phyloP scores from a whole-genome alignment of 2,329 filamentous ascomycete species.

The Fusarium redolens region DNA sequence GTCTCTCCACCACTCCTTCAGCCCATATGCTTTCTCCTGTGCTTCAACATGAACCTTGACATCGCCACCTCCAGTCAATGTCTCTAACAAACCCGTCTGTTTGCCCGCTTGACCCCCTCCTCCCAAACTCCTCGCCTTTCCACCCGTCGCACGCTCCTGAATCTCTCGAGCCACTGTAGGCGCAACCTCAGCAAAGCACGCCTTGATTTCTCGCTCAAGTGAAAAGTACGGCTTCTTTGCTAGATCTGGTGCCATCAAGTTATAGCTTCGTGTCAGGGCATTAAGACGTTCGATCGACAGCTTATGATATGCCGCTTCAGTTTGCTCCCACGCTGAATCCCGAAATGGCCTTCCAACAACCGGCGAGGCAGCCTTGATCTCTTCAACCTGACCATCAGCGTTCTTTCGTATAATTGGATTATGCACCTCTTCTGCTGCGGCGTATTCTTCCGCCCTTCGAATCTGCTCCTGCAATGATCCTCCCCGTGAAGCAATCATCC shows the following conservation, averaged over 20 bases:
- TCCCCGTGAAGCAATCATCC: slow-evolving; percentile 81
- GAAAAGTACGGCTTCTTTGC: slow-evolving; percentile 94
- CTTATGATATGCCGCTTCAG: slow-evolving; percentile 79
- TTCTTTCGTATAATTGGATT: slow-evolving; percentile 67
- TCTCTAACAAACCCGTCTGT: slow-evolving; percentile 67
- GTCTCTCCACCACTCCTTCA: slow-evolving; percentile 91
- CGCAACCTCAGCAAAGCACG: slow-evolving; percentile 88
- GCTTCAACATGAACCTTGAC: slow-evolving; percentile 78
- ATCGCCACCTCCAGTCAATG: slow-evolving; percentile 63
- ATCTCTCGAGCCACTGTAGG: slow-evolving; percentile 80
- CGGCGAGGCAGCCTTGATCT: slow-evolving; percentile 50
- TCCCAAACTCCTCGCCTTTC: slow-evolving; percentile 50
- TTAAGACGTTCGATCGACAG: slow-evolving; percentile 85
- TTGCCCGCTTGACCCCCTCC: slow-evolving; percentile 48
- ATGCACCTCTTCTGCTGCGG: slow-evolving; percentile 74
- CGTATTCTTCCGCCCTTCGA: slow-evolving; percentile 76
- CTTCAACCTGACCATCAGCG: slow-evolving; percentile 52
- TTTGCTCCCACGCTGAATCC: slow-evolving; percentile 78
- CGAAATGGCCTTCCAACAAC: slow-evolving; percentile 71
- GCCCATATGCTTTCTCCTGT: slow-evolving; percentile 80
- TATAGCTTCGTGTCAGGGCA: slow-evolving; percentile 84
- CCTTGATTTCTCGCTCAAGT: slow-evolving; percentile 81
- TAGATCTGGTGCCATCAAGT: slow-evolving; percentile 90
- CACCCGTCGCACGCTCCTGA: slow-evolving; percentile 68
- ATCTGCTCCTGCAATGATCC: slow-evolving; percentile 81